Conservation (phyloP, 805 yeast genomes). For the Kodamaea kakaduensis region DNA sequence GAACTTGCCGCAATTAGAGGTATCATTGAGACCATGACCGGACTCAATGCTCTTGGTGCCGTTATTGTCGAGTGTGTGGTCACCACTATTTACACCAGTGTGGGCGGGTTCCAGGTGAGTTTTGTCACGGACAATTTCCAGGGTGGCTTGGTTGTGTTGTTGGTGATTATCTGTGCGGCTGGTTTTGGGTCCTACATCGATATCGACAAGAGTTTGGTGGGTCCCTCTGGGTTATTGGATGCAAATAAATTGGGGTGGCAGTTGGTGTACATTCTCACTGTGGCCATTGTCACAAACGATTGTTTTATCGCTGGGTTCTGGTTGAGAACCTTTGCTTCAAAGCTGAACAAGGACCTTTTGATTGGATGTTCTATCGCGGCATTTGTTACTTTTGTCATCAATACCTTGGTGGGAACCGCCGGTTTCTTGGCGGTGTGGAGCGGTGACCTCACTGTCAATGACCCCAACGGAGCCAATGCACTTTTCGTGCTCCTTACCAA, state of each 20-base stretch:
- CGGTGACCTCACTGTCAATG: constrained; percentile 53
- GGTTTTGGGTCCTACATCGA: constrained; percentile 74
- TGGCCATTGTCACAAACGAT: constrained; percentile 88
- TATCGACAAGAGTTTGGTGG: constrained; percentile 60
- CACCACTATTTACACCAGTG: constrained; percentile 78
- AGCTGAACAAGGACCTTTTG: constrained; percentile 66
- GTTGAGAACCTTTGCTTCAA: constrained; percentile 90
- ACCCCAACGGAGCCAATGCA: constrained; percentile 59
- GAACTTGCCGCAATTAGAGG: constrained; percentile 78
- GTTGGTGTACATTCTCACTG: constrained; percentile 73
- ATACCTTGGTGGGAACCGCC: constrained; percentile 72
- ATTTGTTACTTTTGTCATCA: constrained; percentile 55
- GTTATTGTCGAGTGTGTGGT: constrained; percentile 83
- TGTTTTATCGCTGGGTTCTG: constrained; percentile 90
- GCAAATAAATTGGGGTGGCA: constrained; percentile 83
- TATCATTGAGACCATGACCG: constrained; percentile 75
- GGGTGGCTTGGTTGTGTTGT: constrained; percentile 64
- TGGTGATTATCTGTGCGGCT: constrained; percentile 66
- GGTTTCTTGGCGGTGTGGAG: constrained; percentile 93
- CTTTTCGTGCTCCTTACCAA: constrained; percentile 66
- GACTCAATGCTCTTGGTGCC: constrained; percentile 72
- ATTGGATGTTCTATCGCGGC: constrained; percentile 78
- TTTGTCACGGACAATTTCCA: constrained; percentile 85
- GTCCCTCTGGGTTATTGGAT: constrained; percentile 60
- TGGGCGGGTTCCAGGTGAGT: constrained; percentile 88